Evolutionary conservation across 192 early-diverging fungal genomes (phyloP).

Genomic region (Jimgerdemannia flammicorona): DNA sequence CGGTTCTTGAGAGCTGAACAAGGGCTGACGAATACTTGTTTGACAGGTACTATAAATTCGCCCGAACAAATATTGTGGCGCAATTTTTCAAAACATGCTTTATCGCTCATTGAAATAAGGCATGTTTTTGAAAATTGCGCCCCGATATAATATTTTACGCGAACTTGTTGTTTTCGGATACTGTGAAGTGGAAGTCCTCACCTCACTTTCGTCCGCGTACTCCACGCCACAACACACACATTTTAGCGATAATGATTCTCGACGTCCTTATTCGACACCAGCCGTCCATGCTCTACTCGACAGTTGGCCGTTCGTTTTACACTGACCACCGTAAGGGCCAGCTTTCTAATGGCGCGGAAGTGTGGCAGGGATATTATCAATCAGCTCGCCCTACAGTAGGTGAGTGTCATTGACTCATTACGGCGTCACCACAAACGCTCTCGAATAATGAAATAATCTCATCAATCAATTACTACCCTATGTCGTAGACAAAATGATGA

Average conservation of each 20-base stretch:
- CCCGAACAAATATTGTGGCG: neutral
- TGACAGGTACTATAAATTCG: slow-evolving; percentile 28
- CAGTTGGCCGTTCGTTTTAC: slow-evolving; percentile 88
- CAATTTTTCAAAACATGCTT: neutral
- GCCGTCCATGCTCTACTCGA: slow-evolving; percentile 74
- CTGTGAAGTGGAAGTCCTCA: slow-evolving; percentile 10
- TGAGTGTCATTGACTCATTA: slow-evolving; percentile 10
- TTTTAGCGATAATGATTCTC: slow-evolving; percentile 57
- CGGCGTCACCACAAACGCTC: neutral
- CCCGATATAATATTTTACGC: neutral
- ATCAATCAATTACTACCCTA: slow-evolving; percentile 2
- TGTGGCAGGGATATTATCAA: slow-evolving; percentile 94
- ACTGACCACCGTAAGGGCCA: slow-evolving; percentile 56
- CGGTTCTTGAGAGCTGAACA: slow-evolving; percentile 47
- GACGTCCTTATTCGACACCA: slow-evolving; percentile 84
- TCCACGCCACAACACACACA: neutral
- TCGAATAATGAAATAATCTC: slow-evolving; percentile 2
- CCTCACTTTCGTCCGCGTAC: slow-evolving; percentile 6
- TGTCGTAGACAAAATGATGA: slow-evolving; percentile 48
- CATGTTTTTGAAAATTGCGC: neutral
- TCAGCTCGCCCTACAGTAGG: slow-evolving; percentile 77
- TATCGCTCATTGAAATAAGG: too few relatives aligned
- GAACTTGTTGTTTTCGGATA: slow-evolving; percentile 18
- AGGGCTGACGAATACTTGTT: slow-evolving; percentile 33
- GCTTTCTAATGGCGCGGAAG: slow-evolving; percentile 73